These are phyloP conservation scores for Russula sp. DNA, from an alignment of 768 basidiomycete genomes.

Conservation along the genomic window DNA sequence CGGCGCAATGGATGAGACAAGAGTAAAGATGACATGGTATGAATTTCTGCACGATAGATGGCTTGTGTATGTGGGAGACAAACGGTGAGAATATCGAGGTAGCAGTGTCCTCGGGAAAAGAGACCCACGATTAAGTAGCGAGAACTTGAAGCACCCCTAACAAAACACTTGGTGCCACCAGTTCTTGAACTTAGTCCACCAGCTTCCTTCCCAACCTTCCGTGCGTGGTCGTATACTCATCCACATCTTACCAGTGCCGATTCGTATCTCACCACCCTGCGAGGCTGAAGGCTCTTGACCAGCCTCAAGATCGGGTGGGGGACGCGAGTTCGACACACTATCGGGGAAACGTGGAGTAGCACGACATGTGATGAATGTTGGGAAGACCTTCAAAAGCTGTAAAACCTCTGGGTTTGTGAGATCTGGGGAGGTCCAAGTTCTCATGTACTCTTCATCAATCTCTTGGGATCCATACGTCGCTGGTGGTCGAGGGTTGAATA, in stretches of 20 bases:
- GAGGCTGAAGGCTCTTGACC: constrained; percentile 51
- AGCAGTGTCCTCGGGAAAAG: background rate
- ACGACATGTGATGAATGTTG: constrained; percentile 62
- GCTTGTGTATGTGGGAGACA: constrained; percentile 4
- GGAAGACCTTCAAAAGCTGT: constrained; percentile 65
- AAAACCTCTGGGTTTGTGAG: constrained; percentile 68
- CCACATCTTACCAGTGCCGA: constrained; percentile 85
- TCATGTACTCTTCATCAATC: constrained; percentile 46
- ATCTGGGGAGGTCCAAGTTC: constrained; percentile 78
- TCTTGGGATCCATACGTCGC: constrained; percentile 28
- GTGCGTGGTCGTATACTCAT: constrained; percentile 52
- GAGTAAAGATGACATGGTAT: background rate
- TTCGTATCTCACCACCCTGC: constrained; percentile 46
- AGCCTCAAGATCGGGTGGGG: constrained; percentile 58
- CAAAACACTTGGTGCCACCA: constrained; percentile 82
- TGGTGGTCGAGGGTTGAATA: constrained; percentile 24
- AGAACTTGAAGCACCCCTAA: constrained; percentile 30
- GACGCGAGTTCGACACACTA: constrained; percentile 26
- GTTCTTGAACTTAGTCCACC: constrained; percentile 69
- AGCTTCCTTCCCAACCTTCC: constrained; percentile 64
- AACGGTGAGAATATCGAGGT: background rate
- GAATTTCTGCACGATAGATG: constrained; percentile 11
- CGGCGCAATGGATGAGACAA: constrained; percentile 5
- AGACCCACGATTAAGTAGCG: constrained; percentile 1
- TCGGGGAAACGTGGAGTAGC: constrained; percentile 65